Evolutionary conservation across 1,284 basidiomycete genomes (phyloP), one percentile per base, ranked within the genome.

Genomic region (Pseudozyma tsukubaensis): DNA sequence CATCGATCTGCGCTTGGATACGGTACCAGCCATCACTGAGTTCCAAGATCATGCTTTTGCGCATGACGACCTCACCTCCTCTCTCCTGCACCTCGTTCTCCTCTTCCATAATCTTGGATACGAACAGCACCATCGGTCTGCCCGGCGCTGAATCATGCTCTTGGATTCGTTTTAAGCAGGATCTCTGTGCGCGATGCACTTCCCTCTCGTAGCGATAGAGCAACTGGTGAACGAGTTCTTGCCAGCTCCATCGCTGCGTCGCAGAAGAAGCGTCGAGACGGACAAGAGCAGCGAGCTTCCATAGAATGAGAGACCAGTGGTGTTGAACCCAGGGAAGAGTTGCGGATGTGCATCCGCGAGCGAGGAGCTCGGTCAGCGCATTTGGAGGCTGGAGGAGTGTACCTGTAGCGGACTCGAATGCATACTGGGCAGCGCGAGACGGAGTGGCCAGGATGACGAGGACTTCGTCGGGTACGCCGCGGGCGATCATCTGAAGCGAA

Each of bases 11-110:
- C 0, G 93, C 92, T 12, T 90, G 89, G 13, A 99, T 88, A 36
- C 90, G 87, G 80, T 99, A 99, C 97, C 96, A 99, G 10, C 96
- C 96, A 81, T 99, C 97, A 0, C 94, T 94, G 13, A 99, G 86
- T 84, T 97, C 94, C 7, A 95, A 85, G 88, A 65, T 36, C 7
- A 51, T 59, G 32, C 19, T 54, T 24, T 49, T 66, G 1, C 50
- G 43, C 11, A 42, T 14, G 10, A 44, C 50, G 9, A 59, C 40
- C 21, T 29, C 35, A 18, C 72, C 70, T 7, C 29, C 13, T 9
- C 49, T 32, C 13, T 62, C 63, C 37, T 59, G 49, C 11, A 68
- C 67, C 11, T 74, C 74, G 19, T 56, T 59, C 14, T 72, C 52
- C 18, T 68, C 55, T 40, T 61, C 57, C 86, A 86, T 37, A 11